A percentile compares a stretch with the other conserved stretches of the same genome.
These are phyloP conservation scores for Pestalotiopsis sp. DNA, from an alignment of 2,329 filamentous ascomycete genomes.

Conservation along the genomic window DNA sequence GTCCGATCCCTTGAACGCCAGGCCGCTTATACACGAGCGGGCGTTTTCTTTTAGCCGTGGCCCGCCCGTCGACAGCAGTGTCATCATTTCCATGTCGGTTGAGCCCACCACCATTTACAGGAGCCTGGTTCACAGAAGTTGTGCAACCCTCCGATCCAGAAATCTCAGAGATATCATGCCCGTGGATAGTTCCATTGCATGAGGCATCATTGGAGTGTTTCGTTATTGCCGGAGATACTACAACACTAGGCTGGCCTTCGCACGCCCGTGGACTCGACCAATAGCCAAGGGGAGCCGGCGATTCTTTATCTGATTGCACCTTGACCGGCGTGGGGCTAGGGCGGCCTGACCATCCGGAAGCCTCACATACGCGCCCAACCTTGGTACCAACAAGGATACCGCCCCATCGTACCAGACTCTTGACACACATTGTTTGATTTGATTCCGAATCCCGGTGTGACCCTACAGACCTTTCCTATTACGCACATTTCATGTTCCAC, in stretches of 20 bases:
- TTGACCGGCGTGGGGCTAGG: slow-evolving; percentile 41
- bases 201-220: slow-evolving; percentile 1
- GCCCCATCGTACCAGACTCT: slow-evolving; percentile 5
- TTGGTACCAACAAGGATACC: slow-evolving; percentile 41
- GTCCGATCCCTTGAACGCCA: slow-evolving; percentile 13
- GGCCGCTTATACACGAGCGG: neutral
- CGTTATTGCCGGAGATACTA: neutral
- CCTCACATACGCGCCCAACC: slow-evolving; percentile 55
- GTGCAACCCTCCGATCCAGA: neutral
- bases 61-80: neutral
- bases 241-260: slow-evolving; percentile 12
- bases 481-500: slow-evolving; percentile 13
- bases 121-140: neutral
- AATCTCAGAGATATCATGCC: neutral
- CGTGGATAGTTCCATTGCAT: neutral
- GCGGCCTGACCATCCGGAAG: slow-evolving; percentile 47
- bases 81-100: neutral
- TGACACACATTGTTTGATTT: slow-evolving; percentile 7
- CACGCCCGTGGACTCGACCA: slow-evolving; percentile 34
- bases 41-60: neutral
- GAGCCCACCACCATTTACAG: neutral
- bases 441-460: slow-evolving; percentile 2
- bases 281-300: slow-evolving; percentile 38
- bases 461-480: slow-evolving; percentile 3
- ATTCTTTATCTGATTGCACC: slow-evolving; percentile 51